Base-by-base conservation (phyloP, 176 grass and related monocot genomes). In the Microstegium vimineum region DNA sequence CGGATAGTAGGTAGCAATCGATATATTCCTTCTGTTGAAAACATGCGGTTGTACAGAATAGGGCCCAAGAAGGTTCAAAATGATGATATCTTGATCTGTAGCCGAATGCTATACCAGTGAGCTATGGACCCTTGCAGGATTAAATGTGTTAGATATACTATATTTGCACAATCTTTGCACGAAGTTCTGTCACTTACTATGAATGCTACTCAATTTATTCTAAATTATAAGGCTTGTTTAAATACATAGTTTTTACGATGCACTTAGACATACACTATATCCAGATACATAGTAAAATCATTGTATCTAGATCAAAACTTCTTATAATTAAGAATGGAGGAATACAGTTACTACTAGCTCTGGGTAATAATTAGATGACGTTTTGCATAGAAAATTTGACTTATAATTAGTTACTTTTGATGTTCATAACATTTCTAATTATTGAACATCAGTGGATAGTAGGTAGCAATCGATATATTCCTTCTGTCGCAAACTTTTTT, bases 61-160 rank as follows among this genome's bases (percentile, higher is more conserved):
- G 88, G 88, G 91, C 85, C 82, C 82, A 94, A 94, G 68, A 78
- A 65, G 88, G 63, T 83, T 88, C 85, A 79, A 94, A 94, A 86
- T 65, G 65, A 83, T 89, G 92, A 91, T 80, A 74, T 87, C 73
- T 87, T 94, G 89, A 89, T 90, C 80, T 94, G 89, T 76, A 91
- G 92, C 89, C 86, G 84, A 89, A 81, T 86, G 86, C 83, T 79
- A 83, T 91, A 89, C 80, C 79, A 89, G 79, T 94, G 86, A 91
- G 86, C 83, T 86, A 91, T 91, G 86, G 86, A 91, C 71, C 80
- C 2, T 42, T 1, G 8, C 18, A 22, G 18, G 51, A 54, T 22
- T 54, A 9, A 54, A 7, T 52, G 3, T 54, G 49, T 54, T 54
- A 54, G 47, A 18, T 22, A 20, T 20, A 7, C 18, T 54, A 22